Base-by-base conservation (phyloP, 331 rosid genomes). In the Cydonia oblonga region DNA sequence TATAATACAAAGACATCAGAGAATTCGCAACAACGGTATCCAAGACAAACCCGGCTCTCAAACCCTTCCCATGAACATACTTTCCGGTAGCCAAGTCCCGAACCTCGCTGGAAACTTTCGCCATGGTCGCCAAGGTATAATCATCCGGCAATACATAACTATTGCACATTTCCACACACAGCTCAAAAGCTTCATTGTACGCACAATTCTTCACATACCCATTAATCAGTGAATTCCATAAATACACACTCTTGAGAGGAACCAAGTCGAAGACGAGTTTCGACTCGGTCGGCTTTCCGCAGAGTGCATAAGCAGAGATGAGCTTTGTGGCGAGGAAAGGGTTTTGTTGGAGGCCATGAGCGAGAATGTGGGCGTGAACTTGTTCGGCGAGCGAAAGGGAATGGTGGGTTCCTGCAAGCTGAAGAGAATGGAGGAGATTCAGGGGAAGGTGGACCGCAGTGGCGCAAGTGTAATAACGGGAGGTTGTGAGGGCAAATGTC, bases 211-310 rank as follows among this genome's bases (percentile, higher is more conserved):
- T 90, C 38, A 84, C 91, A 56, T 71, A 80, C 68, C 72, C 96
- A 82, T 75, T 83, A 13, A 90, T 74, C 78, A 92, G 40, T 2
- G 96, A 76, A 80, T 92, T 92, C 96, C 96, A 92, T n/a, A 87
- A 71, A 58, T 75, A 86, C 42, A 79, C 82, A 75, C 75, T 84
- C 56, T 84, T 83, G 72, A 69, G 25, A 2, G 64, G 69, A 29
- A 77, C 23, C 62, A 83, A 82, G 46, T 86, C 54, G 52, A 92
- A 92, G 53, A 92, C 84, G 71, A 70, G 69, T 15, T 70, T 80
- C 16, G 95, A 87, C 32, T 44, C 6, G 58, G 68, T 52, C 65
- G 73, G 81, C 32, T 54, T 49, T 29, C 76, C 82, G 56, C 76
- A 82, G 1, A 77, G 70, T 56, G 91, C 82, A 78, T 92, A 92